Evolutionary conservation across 2,329 filamentous ascomycete species (phyloP).

Genomic region (Teratosphaeriaceae sp.): DNA sequence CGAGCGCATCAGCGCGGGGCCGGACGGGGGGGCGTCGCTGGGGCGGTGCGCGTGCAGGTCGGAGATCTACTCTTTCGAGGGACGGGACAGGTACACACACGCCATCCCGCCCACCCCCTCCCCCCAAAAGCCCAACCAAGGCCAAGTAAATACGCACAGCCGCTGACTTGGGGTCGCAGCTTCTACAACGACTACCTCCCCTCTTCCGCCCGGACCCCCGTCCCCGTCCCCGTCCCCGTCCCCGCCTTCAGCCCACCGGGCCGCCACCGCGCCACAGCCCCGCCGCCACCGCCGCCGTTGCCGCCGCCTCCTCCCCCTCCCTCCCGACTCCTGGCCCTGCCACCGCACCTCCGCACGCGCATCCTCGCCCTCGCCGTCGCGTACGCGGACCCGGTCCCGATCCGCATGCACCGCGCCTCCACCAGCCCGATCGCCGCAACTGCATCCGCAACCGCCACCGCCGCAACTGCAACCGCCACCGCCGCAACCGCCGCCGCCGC

Average conservation of each 20-base stretch:
- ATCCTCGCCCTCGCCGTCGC: slow-evolving; percentile 7
- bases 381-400: slow-evolving; percentile 1
- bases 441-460: background rate
- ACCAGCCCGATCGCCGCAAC: background rate
- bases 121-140: too few species aligned
- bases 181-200: too few species aligned
- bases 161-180: too few species aligned
- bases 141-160: too few species aligned
- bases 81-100: background rate
- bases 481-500: too few species aligned
- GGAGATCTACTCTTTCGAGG: background rate
- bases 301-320: too few species aligned
- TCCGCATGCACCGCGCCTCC: background rate
- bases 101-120: too few species aligned
- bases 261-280: too few species aligned
- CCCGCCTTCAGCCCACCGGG: too few species aligned
- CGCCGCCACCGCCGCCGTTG: too few species aligned
- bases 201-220: too few species aligned
- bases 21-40: slow-evolving; percentile 1
- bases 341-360: background rate
- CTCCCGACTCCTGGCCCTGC: slow-evolving; percentile 3
- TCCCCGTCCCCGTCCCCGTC: too few species aligned
- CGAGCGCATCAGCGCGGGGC: background rate
- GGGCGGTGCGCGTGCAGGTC: background rate
- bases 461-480: background rate